phyloP scores from a whole-genome alignment of 495 filamentous ascomycete genomes.

The Opeltia flavorubescens region DNA sequence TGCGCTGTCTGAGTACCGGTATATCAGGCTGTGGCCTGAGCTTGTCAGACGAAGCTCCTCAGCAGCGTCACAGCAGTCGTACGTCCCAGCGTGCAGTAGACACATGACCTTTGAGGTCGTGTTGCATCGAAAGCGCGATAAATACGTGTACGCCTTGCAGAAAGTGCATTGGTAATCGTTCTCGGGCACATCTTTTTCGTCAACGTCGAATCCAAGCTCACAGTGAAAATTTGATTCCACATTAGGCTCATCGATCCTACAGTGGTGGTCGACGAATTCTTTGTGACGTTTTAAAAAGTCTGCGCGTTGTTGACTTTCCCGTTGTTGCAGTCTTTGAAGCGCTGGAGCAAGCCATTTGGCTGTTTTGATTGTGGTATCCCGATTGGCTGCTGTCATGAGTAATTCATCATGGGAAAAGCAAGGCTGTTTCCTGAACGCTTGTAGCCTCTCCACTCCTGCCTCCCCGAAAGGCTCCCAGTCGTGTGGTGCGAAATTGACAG shows the following conservation, averaged over 20 bases:
- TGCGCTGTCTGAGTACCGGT: constrained; percentile 59
- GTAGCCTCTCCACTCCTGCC: constrained; percentile 69
- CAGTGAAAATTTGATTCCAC: constrained; percentile 22
- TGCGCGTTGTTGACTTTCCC: constrained; percentile 55
- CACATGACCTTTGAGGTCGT: constrained; percentile 66
- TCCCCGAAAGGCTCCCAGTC: constrained; percentile 96
- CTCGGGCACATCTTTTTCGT: constrained; percentile 65
- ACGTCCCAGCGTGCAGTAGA: constrained; percentile 58
- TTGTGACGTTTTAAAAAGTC: constrained; percentile 52
- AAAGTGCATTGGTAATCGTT: constrained; percentile 81
- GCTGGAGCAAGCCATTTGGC: constrained; percentile 91
- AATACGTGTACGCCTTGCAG: constrained; percentile 86
- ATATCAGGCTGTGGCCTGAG: constrained; percentile 52
- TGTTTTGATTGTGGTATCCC: constrained; percentile 76
- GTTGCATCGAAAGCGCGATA: constrained; percentile 78
- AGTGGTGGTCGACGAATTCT: constrained; percentile 33
- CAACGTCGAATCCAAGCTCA: constrained; percentile 33
- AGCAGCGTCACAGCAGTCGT: constrained; percentile 60
- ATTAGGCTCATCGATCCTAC: constrained; percentile 25
- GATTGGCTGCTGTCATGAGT: constrained; percentile 70
- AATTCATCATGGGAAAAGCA: constrained; percentile 97
- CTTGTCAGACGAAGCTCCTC: constrained; percentile 46
- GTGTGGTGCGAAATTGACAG: constrained; percentile 92
- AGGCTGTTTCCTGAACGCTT: constrained; percentile 77
- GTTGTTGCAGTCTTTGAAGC: constrained; percentile 56